Conservation (phyloP, 257 asterid genomes). For the Capsicum chinense region DNA sequence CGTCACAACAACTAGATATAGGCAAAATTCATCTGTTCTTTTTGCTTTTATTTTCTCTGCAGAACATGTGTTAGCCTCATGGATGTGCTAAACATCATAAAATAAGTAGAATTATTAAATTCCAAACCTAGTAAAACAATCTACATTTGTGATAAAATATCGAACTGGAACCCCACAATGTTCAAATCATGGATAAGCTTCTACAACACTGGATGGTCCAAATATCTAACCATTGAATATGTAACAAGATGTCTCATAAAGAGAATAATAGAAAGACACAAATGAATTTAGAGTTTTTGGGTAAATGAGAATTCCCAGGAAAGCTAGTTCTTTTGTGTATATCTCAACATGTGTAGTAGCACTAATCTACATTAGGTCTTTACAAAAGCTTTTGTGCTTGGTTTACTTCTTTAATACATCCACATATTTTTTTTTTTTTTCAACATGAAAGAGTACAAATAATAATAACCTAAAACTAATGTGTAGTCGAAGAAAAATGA, state of each 20-base stretch:
- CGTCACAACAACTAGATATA: no score
- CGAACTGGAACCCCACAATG: background rate
- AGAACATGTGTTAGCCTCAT: no score
- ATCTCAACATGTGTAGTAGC: conserved; percentile 20
- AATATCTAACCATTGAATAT: background rate
- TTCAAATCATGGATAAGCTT: no score
- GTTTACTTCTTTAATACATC: conserved; percentile 19
- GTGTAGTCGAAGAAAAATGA: conserved; percentile 2
- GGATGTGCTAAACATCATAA: no score
- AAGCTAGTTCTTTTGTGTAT: conserved; percentile 15
- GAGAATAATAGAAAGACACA: background rate
- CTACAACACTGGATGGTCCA: background rate
- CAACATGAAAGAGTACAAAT: conserved; percentile 20
- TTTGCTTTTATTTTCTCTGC: no score
- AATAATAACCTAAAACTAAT: conserved; percentile 25
- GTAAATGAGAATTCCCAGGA: background rate
- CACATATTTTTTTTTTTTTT: background rate
- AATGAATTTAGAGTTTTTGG: background rate
- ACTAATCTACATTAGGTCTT: conserved; percentile 20
- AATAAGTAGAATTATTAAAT: no score
- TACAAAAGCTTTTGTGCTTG: conserved; percentile 16
- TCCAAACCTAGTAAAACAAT: no score
- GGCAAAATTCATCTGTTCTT: no score
- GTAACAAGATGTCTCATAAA: background rate
- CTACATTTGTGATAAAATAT: no score